Evolutionary conservation across 495 filamentous ascomycete species (phyloP).

Genomic region (Mycothermus thermophilus): DNA sequence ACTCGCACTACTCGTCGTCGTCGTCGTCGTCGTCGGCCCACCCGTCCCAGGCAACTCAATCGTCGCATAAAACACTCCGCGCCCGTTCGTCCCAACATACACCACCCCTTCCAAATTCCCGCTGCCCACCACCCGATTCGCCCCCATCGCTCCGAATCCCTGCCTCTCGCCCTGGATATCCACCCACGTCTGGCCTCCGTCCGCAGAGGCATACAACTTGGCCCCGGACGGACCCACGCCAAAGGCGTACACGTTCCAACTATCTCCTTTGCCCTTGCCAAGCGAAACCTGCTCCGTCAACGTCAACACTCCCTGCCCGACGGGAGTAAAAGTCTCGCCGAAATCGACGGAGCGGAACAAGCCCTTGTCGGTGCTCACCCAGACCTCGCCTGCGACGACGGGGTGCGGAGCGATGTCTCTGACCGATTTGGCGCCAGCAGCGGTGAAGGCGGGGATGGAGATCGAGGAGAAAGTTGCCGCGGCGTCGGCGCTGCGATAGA

Average conservation of each 20-base stretch:
- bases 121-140: conserved; percentile 34
- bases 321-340: conserved; percentile 31
- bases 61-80: conserved; percentile 40
- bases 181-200: conserved; percentile 36
- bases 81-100: conserved; percentile 45
- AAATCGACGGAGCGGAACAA: conserved; percentile 39
- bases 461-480: conserved; percentile 30
- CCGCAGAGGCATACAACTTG: conserved; percentile 37
- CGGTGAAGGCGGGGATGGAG: conserved; percentile 18
- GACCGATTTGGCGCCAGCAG: conserved; percentile 24
- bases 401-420: conserved; percentile 39
- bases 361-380: conserved; percentile 38
- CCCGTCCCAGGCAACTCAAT: conserved; percentile 8
- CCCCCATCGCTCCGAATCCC: conserved; percentile 38
- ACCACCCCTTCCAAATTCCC: conserved; percentile 38
- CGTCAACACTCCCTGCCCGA: conserved; percentile 20
- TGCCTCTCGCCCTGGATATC: conserved; percentile 39
- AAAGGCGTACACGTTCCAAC: conserved; percentile 38
- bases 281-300: conserved; percentile 35
- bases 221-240: conserved; percentile 29
- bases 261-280: conserved; percentile 21
- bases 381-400: conserved; percentile 36
- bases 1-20: conserved; percentile 4
- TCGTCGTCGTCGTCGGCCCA: conserved; percentile 1
- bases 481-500: conserved; percentile 35